A percentile compares a stretch with the other conserved stretches of the same genome.
phyloP scores from a whole-genome alignment of 1,139 yeast species.

The Zygosaccharomyces pseudobailii region DNA sequence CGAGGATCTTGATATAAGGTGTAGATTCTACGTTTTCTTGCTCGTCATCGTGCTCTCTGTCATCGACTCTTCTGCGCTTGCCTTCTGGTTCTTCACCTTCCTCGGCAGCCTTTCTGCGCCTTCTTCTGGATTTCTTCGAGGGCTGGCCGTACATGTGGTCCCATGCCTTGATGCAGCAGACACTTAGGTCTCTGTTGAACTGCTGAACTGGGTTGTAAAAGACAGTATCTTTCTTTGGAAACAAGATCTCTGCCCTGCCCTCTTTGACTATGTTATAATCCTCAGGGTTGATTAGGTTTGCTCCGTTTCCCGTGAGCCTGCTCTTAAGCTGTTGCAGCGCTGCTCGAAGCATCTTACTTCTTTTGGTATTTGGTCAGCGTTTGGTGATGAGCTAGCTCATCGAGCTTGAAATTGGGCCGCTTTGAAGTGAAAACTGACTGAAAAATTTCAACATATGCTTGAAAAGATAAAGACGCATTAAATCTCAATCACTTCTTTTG shows the following conservation, averaged over 20 bases:
- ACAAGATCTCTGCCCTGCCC: slow-evolving; percentile 75
- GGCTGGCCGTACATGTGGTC: slow-evolving; percentile 45
- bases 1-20: slow-evolving; percentile 64
- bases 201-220: slow-evolving; percentile 96
- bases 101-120: slow-evolving; percentile 28
- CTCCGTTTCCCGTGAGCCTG: slow-evolving; percentile 8
- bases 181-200: slow-evolving; percentile 87
- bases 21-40: slow-evolving; percentile 10
- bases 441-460: slow-evolving; percentile 1
- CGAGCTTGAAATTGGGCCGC: not conserved
- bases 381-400: slow-evolving; percentile 1
- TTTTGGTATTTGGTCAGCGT: not conserved
- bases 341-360: slow-evolving; percentile 25
- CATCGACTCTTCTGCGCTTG: slow-evolving; percentile 26
- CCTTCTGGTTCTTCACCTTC: slow-evolving; percentile 18
- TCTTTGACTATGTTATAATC: slow-evolving; percentile 55
- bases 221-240: slow-evolving; percentile 72
- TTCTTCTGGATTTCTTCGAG: slow-evolving; percentile 29
- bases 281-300: slow-evolving; percentile 21
- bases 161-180: slow-evolving; percentile 85
- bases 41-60: slow-evolving; percentile 12
- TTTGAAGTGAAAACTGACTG: not conserved
- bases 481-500: not conserved
- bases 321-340: slow-evolving; percentile 23
- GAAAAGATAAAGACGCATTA: no score